A percentile compares a stretch with the other conserved stretches of the same genome.
Conservation (phyloP, 2,329 filamentous ascomycete genomes). For the Fusarium burgessii region DNA sequence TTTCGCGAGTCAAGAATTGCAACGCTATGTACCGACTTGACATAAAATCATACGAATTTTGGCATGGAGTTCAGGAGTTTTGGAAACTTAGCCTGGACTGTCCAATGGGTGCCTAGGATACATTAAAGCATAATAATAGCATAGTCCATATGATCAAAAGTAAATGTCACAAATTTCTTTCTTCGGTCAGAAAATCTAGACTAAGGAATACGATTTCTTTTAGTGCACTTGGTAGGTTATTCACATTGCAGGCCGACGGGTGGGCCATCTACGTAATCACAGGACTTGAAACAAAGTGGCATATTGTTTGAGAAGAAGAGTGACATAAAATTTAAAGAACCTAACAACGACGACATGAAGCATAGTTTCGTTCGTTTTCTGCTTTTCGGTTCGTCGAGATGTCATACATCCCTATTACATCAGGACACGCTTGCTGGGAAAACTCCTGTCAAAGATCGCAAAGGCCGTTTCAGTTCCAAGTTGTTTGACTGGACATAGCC, state of each 20-base stretch:
- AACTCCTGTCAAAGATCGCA: constrained; percentile 3
- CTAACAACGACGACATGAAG: background rate
- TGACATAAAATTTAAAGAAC: constrained; percentile 5
- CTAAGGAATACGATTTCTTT: too few relatives aligned
- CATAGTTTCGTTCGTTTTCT: background rate
- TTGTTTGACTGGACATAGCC: background rate
- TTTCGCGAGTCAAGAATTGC: background rate
- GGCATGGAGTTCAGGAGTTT: background rate
- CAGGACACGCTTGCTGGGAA: constrained; percentile 31
- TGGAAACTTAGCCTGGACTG: background rate
- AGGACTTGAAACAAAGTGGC: too few relatives aligned
- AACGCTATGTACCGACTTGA: background rate
- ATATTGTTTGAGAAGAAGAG: background rate
- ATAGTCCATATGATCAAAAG: background rate
- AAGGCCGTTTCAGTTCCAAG: background rate
- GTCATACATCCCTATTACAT: constrained; percentile 15
- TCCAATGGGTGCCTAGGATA: background rate
- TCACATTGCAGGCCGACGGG: background rate
- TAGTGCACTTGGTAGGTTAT: background rate
- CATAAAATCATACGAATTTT: background rate
- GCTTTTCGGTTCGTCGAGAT: constrained; percentile 5
- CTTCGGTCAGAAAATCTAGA: too few relatives aligned
- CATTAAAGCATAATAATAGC: background rate
- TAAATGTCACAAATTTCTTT: background rate
- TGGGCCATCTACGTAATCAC: background rate